Evolutionary conservation across 1,284 basidiomycete species (phyloP).

Genomic region (Hemileia vastatrix): DNA sequence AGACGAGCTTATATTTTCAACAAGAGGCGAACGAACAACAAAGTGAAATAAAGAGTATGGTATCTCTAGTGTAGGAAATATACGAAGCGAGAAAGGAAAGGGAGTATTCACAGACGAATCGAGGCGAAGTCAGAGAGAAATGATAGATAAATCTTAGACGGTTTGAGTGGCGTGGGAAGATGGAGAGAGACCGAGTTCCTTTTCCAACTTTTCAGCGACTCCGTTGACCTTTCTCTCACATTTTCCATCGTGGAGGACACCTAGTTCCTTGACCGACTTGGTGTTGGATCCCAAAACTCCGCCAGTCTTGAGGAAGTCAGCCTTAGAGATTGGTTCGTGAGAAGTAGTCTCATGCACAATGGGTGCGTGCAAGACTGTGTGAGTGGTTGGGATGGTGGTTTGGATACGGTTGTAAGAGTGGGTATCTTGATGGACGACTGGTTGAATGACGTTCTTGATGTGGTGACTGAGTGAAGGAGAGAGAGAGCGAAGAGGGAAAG

Average conservation of each 20-base stretch:
- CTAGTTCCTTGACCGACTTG: conserved; percentile 30
- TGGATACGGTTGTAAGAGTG: conserved; percentile 41
- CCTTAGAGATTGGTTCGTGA: conserved; percentile 37
- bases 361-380: conserved; percentile 38
- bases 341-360: conserved; percentile 39
- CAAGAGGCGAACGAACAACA: too few species aligned
- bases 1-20: too few species aligned
- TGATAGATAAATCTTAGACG: too few species aligned
- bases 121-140: too few species aligned
- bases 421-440: conserved; percentile 36
- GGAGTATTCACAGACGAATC: too few species aligned
- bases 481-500: too few species aligned
- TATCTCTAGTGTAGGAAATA: too few species aligned
- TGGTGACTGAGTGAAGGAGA: too few species aligned
- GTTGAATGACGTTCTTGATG: too few species aligned
- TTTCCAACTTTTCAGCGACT: conserved; percentile 32
- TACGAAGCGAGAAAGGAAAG: too few species aligned
- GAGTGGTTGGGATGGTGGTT: conserved; percentile 36
- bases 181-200: conserved; percentile 26
- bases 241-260: conserved; percentile 35
- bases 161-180: too few species aligned
- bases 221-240: conserved; percentile 37
- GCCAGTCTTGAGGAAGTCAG: conserved; percentile 35
- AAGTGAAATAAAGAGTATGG: too few species aligned
- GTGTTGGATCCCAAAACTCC: conserved; percentile 32